These are phyloP conservation scores for Adansonia gregorii DNA, from an alignment of 441 rosid genomes.

Conservation along the genomic window DNA sequence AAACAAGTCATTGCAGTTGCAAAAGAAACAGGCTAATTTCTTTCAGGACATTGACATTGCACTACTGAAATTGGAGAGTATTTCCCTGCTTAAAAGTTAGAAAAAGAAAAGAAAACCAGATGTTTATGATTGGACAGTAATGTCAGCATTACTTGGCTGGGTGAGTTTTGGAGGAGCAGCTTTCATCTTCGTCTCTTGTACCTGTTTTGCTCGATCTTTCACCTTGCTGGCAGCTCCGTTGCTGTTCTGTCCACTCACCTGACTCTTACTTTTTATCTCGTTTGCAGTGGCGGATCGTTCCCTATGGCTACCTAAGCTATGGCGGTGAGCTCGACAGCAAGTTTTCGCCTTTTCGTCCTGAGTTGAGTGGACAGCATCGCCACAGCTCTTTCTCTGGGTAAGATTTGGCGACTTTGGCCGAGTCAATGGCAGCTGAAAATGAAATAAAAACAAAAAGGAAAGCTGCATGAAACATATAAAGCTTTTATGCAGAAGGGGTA, in stretches of 20 bases:
- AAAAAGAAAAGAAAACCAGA: background rate
- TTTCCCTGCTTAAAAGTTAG: background rate
- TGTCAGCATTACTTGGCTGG: conserved; percentile 14
- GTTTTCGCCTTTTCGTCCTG: conserved; percentile 8
- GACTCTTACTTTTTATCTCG: conserved; percentile 1
- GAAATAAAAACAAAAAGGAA: conserved; percentile 9
- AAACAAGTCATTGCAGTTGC: conserved; percentile 13
- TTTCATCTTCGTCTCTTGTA: background rate
- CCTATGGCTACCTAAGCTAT: conserved; percentile 21
- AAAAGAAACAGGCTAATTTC: conserved; percentile 18
- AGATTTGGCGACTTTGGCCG: conserved; percentile 34
- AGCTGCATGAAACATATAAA: background rate
- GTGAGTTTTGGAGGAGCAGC: background rate
- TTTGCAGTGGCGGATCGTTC: background rate
- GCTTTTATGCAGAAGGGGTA: background rate
- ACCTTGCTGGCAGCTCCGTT: conserved; percentile 25
- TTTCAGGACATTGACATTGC: conserved; percentile 11
- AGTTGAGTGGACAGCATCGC: conserved; percentile 13
- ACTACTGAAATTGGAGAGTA: background rate
- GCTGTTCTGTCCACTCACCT: conserved; percentile 15
- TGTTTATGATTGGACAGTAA: conserved; percentile 23
- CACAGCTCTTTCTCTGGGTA: conserved; percentile 24
- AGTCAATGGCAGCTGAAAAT: conserved; percentile 32
- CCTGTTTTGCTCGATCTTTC: conserved; percentile 14
- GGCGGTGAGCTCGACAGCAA: conserved; percentile 24